phyloP scores from a whole-genome alignment of 2,329 filamentous ascomycete genomes.

The Blumeriella jaapii region DNA sequence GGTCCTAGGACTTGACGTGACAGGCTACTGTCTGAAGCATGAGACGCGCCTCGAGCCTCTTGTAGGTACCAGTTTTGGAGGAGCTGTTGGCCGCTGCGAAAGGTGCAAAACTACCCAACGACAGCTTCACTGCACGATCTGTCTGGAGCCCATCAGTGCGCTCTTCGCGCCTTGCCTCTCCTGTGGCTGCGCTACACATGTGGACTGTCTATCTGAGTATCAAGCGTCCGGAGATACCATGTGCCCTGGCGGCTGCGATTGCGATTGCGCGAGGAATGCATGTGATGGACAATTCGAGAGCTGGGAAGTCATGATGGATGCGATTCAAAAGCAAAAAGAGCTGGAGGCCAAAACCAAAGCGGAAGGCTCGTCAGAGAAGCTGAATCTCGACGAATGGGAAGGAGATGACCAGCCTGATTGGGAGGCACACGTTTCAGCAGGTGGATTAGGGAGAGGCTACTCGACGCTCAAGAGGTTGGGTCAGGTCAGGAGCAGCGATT shows the following conservation, averaged over 20 bases:
- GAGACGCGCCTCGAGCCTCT: conserved; percentile 51
- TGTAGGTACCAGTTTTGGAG: conserved; percentile 28
- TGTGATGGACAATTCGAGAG: conserved; percentile 46
- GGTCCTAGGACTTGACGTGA: conserved; percentile 46
- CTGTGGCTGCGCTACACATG: conserved; percentile 51
- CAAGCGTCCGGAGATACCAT: conserved; percentile 32
- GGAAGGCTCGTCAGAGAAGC: conserved; percentile 10
- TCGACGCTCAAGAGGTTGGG: conserved; percentile 22
- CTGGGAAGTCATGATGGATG: conserved; percentile 43
- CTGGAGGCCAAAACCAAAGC: conserved; percentile 10
- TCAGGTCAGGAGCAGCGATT: conserved; percentile 23
- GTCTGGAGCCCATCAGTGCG: conserved; percentile 46
- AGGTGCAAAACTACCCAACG: conserved; percentile 42
- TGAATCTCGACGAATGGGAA: conserved; percentile 18
- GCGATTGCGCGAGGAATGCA: conserved; percentile 47
- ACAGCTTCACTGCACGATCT: conserved; percentile 51
- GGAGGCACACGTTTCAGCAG: conserved; percentile 16
- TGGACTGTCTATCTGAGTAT: conserved; percentile 34
- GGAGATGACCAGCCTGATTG: conserved; percentile 19
- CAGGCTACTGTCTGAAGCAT: conserved; percentile 50
- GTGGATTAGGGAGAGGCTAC: conserved; percentile 18
- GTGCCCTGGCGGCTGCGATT: conserved; percentile 55
- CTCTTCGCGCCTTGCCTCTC: conserved; percentile 50
- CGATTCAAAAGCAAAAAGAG: conserved; percentile 22
- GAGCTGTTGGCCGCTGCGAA: conserved; percentile 38